These are phyloP conservation scores for Fusarium euwallaceae DNA, from an alignment of 2,329 filamentous ascomycete genomes.

Conservation along the genomic window DNA sequence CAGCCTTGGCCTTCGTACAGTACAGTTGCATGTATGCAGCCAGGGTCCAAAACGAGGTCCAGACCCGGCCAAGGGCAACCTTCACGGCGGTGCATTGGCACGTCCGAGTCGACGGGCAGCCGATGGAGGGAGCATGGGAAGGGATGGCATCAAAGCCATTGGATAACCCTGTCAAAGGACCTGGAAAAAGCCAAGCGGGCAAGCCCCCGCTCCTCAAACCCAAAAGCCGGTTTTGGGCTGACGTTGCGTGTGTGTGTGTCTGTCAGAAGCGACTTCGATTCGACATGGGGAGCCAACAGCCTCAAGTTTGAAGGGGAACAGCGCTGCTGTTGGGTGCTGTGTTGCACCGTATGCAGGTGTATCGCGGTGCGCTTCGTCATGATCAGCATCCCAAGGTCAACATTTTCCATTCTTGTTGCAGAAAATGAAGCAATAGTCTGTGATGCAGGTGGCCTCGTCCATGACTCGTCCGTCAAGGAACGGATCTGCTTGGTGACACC, in stretches of 20 bases:
- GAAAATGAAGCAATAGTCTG: conserved; percentile 16
- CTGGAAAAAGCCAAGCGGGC: conserved; percentile 1
- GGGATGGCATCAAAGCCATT: conserved; percentile 21
- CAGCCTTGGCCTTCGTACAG: conserved; percentile 29
- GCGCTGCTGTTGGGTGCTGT: not conserved
- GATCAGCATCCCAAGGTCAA: conserved; percentile 30
- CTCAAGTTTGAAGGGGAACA: not conserved
- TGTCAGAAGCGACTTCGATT: not conserved
- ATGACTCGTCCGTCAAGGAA: conserved; percentile 30
- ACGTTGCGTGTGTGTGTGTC: not conserved
- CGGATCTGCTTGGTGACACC: conserved; percentile 33
- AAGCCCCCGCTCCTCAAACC: conserved; percentile 9
- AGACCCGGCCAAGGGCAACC: conserved; percentile 30
- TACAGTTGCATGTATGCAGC: conserved; percentile 24
- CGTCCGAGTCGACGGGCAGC: not conserved
- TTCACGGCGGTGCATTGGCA: not conserved
- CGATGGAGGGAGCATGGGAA: not conserved
- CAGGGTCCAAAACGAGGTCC: conserved; percentile 38
- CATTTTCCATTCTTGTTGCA: conserved; percentile 32
- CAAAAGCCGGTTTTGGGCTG: conserved; percentile 38
- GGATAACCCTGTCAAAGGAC: conserved; percentile 24
- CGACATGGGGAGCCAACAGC: too few relatives aligned
- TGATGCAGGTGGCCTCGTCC: conserved; percentile 9
- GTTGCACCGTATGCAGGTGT: conserved; percentile 26
- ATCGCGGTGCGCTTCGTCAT: conserved; percentile 29